These are phyloP conservation scores for Monilinia fructigena DNA, from an alignment of 2,329 filamentous ascomycete species.

Conservation along the genomic window DNA sequence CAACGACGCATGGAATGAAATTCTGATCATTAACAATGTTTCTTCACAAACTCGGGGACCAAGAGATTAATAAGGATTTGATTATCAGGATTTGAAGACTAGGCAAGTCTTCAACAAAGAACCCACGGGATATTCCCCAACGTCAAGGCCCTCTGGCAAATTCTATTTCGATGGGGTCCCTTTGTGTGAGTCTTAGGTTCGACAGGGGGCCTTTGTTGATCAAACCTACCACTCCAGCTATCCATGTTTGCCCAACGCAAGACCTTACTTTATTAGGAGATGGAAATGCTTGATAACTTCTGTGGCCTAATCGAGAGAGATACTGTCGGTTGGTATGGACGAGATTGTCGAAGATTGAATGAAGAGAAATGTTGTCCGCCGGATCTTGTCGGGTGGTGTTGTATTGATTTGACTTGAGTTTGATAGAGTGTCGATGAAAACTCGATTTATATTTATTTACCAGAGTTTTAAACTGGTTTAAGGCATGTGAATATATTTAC, in stretches of 20 bases:
- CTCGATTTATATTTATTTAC: too few relatives aligned
- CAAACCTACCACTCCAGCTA: background rate
- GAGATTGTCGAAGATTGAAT: too few relatives aligned
- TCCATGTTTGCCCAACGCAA: slow-evolving; percentile 2
- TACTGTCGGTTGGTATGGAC: too few relatives aligned
- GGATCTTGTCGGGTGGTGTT: too few relatives aligned
- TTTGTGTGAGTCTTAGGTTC: background rate
- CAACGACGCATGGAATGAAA: background rate
- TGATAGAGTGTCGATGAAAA: too few relatives aligned
- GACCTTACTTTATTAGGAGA: background rate
- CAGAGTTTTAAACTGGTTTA: too few relatives aligned
- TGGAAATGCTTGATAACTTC: background rate
- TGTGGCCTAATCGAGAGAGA: background rate
- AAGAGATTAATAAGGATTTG: background rate
- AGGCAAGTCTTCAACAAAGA: slow-evolving; percentile 10
- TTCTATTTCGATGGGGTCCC: background rate
- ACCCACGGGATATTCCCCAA: background rate
- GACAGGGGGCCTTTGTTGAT: slow-evolving; percentile 15
- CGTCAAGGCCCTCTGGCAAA: slow-evolving; percentile 3
- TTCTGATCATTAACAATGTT: background rate
- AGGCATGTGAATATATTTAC: too few relatives aligned
- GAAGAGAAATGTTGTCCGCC: too few relatives aligned
- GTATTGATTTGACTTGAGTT: too few relatives aligned
- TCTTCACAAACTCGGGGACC: background rate
- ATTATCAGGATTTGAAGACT: background rate